Base-by-base conservation (phyloP, 2,329 filamentous ascomycete genomes). In the Fusarium mundagurra region DNA sequence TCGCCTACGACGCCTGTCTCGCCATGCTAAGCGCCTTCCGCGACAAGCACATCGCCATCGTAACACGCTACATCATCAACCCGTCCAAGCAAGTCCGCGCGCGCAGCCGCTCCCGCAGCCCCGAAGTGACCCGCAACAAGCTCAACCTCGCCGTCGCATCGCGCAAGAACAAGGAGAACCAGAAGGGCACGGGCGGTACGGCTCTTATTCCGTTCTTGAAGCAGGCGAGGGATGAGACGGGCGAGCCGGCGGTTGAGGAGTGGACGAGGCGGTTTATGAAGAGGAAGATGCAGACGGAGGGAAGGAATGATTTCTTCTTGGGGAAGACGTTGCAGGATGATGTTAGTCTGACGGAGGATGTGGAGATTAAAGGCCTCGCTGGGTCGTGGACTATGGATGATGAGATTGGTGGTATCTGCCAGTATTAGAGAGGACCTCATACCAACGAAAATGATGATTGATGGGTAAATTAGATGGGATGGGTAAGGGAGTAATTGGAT, bases 11-110 rank as follows among this genome's bases (percentile, higher is more conserved):
- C 79, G 94, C 95, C 12, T 98, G 95, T 80, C 87, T 99, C 13
- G 92, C 88, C 33, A 91, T 91, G 88, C 82, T 91, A 57, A 88
- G 88, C 70, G 83, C 85, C 22, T 92, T 98, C 79, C 92, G 95
- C 67, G 95, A 98, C 83, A 97, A 95, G 82, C 96, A 99, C 82
- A 98, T 99, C 78, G 93, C 94, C 81, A 96, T 99, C 77, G 96
- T 99, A 24, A 95, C 94, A 9, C 93, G 96, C 45, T 99, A 98
- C 85, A 97, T 99, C 82, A 93, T 99, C 78, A 86, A 96, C 75
- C 95, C 96, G 50, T 95, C 94, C 4, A 91, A 93, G 31, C 93
- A 96, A 82, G 89, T 91, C 12, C 88, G 92, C 61, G 90, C 89
- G 2, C 85, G 91, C 51, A 89, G 90, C 67, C 88, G 90, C 50